A percentile compares a stretch with the other conserved stretches of the same genome.
Conservation (phyloP, 2,329 filamentous ascomycete genomes). For the Sporothrix schenckii region DNA sequence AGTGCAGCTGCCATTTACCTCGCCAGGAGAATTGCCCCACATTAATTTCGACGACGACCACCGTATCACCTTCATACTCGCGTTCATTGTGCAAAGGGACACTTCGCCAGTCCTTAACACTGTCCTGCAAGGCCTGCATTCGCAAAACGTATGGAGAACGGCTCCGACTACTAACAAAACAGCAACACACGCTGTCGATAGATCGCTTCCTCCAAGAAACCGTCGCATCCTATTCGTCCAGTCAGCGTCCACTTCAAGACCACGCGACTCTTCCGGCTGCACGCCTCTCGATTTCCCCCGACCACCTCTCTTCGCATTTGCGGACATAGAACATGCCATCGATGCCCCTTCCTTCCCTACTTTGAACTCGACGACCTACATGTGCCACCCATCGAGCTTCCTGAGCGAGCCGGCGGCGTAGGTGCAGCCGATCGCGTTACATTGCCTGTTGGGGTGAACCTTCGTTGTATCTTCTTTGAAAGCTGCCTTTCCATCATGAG, state of each 20-base stretch:
- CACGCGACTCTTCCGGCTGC: background rate
- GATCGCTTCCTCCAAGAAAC: background rate
- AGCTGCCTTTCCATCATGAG: background rate
- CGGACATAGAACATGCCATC: background rate
- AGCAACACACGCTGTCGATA: background rate
- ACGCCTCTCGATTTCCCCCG: background rate
- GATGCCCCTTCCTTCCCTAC: background rate
- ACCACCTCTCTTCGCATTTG: background rate
- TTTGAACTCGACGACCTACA: constrained; percentile 18
- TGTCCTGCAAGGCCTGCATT: constrained; percentile 22
- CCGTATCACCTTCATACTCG: constrained; percentile 15
- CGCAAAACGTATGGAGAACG: background rate
- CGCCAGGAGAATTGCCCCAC: background rate
- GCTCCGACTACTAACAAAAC: background rate
- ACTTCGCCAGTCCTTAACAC: background rate
- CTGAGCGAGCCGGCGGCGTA: constrained; percentile 25
- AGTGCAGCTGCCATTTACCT: background rate
- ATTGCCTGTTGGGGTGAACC: background rate
- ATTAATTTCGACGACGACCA: constrained; percentile 21
- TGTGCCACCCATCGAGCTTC: constrained; percentile 14
- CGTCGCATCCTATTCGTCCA: no score
- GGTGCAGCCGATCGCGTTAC: constrained; percentile 3
- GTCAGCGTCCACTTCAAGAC: background rate
- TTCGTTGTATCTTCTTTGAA: background rate
- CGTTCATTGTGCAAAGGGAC: background rate